Evolutionary conservation across 768 basidiomycete genomes (phyloP).

Genomic region (Leucocoprinus sp.): DNA sequence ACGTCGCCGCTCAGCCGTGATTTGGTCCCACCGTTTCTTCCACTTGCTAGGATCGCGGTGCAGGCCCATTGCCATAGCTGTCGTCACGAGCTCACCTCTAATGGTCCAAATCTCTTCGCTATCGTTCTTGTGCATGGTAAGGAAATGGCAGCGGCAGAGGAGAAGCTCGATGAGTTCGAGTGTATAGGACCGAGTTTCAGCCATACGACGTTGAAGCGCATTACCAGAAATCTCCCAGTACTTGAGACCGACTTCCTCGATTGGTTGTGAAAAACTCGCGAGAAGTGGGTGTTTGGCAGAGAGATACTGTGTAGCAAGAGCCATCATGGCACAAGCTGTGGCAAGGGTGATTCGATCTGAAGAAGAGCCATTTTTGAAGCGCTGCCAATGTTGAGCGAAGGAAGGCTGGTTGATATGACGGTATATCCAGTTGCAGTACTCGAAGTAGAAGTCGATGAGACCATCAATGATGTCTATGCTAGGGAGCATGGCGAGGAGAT

Average conservation of each 20-base stretch:
- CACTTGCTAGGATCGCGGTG: slow-evolving; percentile 82
- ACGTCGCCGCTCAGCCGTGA: slow-evolving; percentile 62
- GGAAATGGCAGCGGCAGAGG: slow-evolving; percentile 63
- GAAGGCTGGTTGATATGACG: slow-evolving; percentile 62
- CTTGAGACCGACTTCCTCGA: slow-evolving; percentile 53
- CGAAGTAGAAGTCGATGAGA: slow-evolving; percentile 71
- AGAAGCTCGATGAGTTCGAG: slow-evolving; percentile 73
- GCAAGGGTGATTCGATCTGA: slow-evolving; percentile 64
- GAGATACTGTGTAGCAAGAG: slow-evolving; percentile 65
- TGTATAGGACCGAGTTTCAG: slow-evolving; percentile 51
- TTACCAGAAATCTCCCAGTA: slow-evolving; percentile 65
- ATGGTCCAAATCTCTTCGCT: slow-evolving; percentile 78
- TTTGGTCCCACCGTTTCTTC: slow-evolving; percentile 49
- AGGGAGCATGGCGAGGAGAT: slow-evolving; percentile 62
- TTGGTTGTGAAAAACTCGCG: slow-evolving; percentile 37
- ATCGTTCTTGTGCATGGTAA: slow-evolving; percentile 65
- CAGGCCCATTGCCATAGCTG: slow-evolving; percentile 75
- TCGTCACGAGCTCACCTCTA: slow-evolving; percentile 63
- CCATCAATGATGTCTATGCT: slow-evolving; percentile 61
- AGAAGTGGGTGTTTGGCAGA: slow-evolving; percentile 58
- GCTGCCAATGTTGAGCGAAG: slow-evolving; percentile 60
- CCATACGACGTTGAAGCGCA: slow-evolving; percentile 53
- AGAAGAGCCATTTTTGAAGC: slow-evolving; percentile 59
- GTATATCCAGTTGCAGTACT: slow-evolving; percentile 85
- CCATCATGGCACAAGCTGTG: slow-evolving; percentile 69